Conservation (phyloP, 73 alveolate genomes). For the Loxodes magnus region DNA sequence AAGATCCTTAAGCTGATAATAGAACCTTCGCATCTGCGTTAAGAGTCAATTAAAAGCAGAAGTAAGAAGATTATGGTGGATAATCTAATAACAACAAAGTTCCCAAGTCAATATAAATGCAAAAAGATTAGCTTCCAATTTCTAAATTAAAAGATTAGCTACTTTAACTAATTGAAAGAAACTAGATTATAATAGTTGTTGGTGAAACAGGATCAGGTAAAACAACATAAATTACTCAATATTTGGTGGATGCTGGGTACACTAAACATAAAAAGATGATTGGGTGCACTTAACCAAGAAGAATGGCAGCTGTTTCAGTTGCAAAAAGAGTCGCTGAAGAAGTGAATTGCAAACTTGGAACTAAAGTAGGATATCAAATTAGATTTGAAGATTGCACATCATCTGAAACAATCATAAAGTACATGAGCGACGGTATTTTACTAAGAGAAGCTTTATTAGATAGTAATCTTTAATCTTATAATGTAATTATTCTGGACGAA, state of each 20-base stretch:
- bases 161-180: constrained; percentile 60
- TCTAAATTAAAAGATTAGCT: constrained; percentile 79
- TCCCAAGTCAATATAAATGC: constrained; percentile 69
- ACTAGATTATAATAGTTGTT: constrained; percentile 86
- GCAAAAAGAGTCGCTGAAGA: constrained; percentile 96
- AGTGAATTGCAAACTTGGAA: constrained; percentile 84
- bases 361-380: constrained; percentile 98
- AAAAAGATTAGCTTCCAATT: constrained; percentile 96
- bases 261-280: constrained; percentile 46
- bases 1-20: constrained; percentile 40
- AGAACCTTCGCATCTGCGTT: constrained; percentile 25
- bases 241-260: constrained; percentile 92
- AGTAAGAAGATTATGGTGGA: constrained; percentile 35
- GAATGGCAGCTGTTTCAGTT: constrained; percentile 99
- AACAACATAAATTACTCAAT: constrained; percentile 99
- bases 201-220: constrained; percentile 99
- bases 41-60: constrained; percentile 45
- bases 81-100: constrained; percentile 31
- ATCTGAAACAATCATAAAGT: constrained; percentile 93
- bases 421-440: constrained; percentile 99
- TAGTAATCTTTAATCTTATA: constrained; percentile 52
- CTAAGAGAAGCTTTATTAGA: constrained; percentile 97
- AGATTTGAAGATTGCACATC: constrained; percentile 99
- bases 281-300: constrained; percentile 99
- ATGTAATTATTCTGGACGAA: constrained; percentile 98